These are phyloP conservation scores for Trichoderma erinaceum DNA, from an alignment of 495 filamentous ascomycete genomes.

Conservation along the genomic window DNA sequence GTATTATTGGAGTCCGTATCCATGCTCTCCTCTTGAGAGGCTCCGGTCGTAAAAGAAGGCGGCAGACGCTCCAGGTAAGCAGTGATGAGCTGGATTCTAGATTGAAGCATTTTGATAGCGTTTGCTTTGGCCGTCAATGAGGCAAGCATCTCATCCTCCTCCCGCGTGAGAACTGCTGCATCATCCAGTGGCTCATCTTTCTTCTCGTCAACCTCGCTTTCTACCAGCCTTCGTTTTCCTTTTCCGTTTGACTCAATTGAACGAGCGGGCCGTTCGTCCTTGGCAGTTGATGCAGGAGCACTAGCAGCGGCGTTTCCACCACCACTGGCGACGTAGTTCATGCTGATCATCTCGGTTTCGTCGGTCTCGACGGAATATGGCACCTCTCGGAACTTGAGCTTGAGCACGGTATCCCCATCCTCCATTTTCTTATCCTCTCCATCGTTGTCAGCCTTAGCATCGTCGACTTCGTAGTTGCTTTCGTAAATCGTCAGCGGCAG, in stretches of 20 bases:
- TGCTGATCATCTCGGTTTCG: constrained; percentile 94
- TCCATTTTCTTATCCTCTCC: constrained; percentile 67
- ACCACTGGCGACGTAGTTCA: constrained; percentile 82
- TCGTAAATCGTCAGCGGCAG: constrained; percentile 90
- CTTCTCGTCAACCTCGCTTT: constrained; percentile 25
- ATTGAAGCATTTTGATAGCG: constrained; percentile 84
- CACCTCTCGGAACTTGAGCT: constrained; percentile 73
- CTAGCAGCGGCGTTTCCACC: constrained; percentile 74
- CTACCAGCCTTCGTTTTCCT: constrained; percentile 40
- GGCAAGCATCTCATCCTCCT: constrained; percentile 69
- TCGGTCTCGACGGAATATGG: constrained; percentile 86
- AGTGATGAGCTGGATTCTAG: constrained; percentile 74
- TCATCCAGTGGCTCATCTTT: constrained; percentile 32
- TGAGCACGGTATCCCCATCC: constrained; percentile 54
- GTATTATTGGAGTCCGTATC: constrained; percentile 39
- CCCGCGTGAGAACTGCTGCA: constrained; percentile 54
- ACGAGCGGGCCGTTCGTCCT: constrained; percentile 30
- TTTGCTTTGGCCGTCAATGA: constrained; percentile 80
- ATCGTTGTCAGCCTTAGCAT: constrained; percentile 37
- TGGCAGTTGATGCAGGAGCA: constrained; percentile 54
- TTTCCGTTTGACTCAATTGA: constrained; percentile 35
- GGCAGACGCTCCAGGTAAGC: constrained; percentile 73
- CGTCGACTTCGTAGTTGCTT: constrained; percentile 63
- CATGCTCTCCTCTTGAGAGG: constrained; percentile 29
- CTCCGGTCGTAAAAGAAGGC: constrained; percentile 48